Evolutionary conservation across 495 filamentous ascomycete genomes (phyloP), one percentile per base, ranked within the genome.

Genomic region (Cercophora newfieldiana): DNA sequence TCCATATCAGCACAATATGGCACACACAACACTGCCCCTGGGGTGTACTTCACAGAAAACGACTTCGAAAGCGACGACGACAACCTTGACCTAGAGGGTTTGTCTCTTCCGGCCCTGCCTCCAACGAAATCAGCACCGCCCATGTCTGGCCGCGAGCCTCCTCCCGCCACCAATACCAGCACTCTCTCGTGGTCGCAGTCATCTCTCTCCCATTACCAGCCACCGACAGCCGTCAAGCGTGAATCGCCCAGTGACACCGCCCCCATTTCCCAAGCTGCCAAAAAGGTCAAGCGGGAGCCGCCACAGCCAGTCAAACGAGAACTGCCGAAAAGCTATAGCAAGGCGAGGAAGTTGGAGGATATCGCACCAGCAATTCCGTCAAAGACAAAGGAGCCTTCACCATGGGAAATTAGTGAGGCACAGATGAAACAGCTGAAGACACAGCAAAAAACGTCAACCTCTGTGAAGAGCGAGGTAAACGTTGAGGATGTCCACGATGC

Each of bases 401-500:
- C 84, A 2, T 99, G 95, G 95, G 90, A 97, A 69, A 89, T 88
- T 37, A 92, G 89, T 10, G 89, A 94, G 70, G 91, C 92, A 56
- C 88, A 90, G 62, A 90, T 93, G 74, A 93, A 89, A 73, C 85
- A 88, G 69, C 80, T 94, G 47, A 90, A 92, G 77, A 87, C 82
- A 57, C 77, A 82, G 47, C 68, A 75, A 24, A 87, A 82, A 63
- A 80, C 81, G 26, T 75, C 74, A 67, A 78, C 30, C 28, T 55
- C 74, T 12, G 58, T 57, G 33, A 74, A 75, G 33, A 61, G 67
- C 60, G 72, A 74, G 22, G 44, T 68, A 5, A 63, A 76, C 1
- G 30, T 61, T 16, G 75, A 77, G 24, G 75, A 79, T 56, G 70
- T 75, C 44, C 72, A 70, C 0, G 60, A 75, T 2, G 71, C 76